Percentiles rank a stretch among this genome's conserved stretches.
These are phyloP conservation scores for Candida ortonii DNA, from an alignment of 805 yeast species.

Conservation along the genomic window DNA sequence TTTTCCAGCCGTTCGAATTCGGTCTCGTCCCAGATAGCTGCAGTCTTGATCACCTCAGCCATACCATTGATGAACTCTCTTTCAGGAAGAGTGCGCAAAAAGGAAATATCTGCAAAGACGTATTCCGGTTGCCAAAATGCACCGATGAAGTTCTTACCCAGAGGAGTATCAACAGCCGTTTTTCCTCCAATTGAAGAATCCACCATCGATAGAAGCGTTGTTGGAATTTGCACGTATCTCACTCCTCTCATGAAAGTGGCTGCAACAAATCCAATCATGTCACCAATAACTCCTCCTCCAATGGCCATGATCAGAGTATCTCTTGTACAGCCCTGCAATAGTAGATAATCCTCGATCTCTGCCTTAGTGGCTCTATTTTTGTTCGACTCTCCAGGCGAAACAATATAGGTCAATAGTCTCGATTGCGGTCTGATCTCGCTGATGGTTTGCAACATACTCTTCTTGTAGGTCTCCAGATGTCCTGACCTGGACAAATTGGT, in stretches of 20 bases:
- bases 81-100: constrained; percentile 82
- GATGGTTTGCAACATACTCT: constrained; percentile 41
- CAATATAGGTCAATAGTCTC: constrained; percentile 68
- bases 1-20: constrained; percentile 85
- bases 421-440: constrained; percentile 44
- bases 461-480: constrained; percentile 48
- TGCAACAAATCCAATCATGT: constrained; percentile 98
- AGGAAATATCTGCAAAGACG: constrained; percentile 83
- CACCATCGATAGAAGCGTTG: constrained; percentile 93
- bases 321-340: constrained; percentile 85
- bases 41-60: constrained; percentile 97
- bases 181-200: constrained; percentile 98
- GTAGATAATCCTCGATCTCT: constrained; percentile 83
- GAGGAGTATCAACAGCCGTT: constrained; percentile 95
- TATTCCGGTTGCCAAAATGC: constrained; percentile 96
- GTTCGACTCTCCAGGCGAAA: constrained; percentile 91
- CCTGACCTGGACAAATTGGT: constrained; percentile 68
- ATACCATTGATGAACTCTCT: constrained; percentile 97
- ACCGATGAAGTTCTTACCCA: constrained; percentile 94
- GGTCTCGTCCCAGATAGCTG: constrained; percentile 92
- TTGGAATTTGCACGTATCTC: constrained; percentile 89
- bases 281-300: constrained; percentile 99
- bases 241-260: constrained; percentile 99
- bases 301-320: constrained; percentile 92
- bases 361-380: constrained; percentile 89